Evolutionary conservation across 192 early-diverging fungal genomes (phyloP).

Genomic region (Coemansia sp.): DNA sequence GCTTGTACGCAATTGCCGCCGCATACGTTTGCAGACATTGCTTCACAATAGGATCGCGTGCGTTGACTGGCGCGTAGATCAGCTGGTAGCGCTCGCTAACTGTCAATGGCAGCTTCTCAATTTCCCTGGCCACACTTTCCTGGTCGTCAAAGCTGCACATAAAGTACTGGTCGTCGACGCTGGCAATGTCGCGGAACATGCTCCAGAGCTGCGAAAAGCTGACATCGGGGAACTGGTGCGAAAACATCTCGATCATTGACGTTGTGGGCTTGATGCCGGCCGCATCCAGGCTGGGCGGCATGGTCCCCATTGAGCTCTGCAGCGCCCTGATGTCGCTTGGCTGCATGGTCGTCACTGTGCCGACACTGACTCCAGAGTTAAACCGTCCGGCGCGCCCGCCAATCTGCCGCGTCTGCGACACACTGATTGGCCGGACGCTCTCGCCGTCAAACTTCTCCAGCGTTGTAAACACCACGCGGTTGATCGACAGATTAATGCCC

Average conservation of each 20-base stretch:
- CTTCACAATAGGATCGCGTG: slow-evolving; percentile 27
- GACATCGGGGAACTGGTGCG: slow-evolving; percentile 63
- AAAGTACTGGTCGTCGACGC: slow-evolving; percentile 69
- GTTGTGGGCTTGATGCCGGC: slow-evolving; percentile 75
- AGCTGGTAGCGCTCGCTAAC: slow-evolving; percentile 74
- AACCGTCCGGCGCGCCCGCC: slow-evolving; percentile 90
- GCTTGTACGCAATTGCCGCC: slow-evolving; percentile 20
- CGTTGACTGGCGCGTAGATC: slow-evolving; percentile 62
- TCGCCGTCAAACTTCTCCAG: slow-evolving; percentile 81
- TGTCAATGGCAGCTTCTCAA: slow-evolving; percentile 61
- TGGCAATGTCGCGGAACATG: slow-evolving; percentile 72
- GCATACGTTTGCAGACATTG: slow-evolving; percentile 29
- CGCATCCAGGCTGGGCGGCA: slow-evolving; percentile 37
- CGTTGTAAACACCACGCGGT: slow-evolving; percentile 81
- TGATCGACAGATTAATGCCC: slow-evolving; percentile 95
- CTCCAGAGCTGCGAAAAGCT: slow-evolving; percentile 65
- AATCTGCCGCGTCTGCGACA: slow-evolving; percentile 91
- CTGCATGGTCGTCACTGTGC: slow-evolving; percentile 67
- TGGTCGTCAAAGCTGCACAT: slow-evolving; percentile 71
- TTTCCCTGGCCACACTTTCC: slow-evolving; percentile 62
- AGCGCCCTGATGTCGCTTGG: slow-evolving; percentile 18
- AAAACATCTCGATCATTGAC: slow-evolving; percentile 78
- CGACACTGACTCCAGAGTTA: slow-evolving; percentile 63
- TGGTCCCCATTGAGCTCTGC: slow-evolving; percentile 16
- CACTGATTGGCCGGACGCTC: slow-evolving; percentile 49